Base-by-base conservation (phyloP, 345 rosid species). In the Diplotaxis tenuifolia region DNA sequence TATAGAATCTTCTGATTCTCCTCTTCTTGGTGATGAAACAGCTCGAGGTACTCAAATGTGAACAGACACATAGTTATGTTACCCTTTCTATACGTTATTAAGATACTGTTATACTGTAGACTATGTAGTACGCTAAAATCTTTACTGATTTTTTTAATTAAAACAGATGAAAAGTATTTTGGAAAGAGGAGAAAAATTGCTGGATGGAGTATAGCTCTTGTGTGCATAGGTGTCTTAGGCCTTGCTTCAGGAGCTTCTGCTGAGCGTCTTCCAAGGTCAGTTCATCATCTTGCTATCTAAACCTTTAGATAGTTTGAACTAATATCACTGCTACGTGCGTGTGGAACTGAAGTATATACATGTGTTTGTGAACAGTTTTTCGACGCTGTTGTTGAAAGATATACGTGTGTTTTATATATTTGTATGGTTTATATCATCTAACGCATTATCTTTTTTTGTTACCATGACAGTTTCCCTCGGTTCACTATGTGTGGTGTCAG, bases 201-300 rank as follows among this genome's bases (percentile, higher is more conserved):
- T 34, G 67, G 83, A 20, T 87, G 89, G 89, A 84, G 76, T 75
- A 85, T 87, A 78, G 58, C 77, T 49, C 69, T 81, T 71, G 75
- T 81, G 54, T 85, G 89, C 70, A 32, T 82, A 57, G 89, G 92
- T 28, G 82, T 80, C 52, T 42, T 85, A 60, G 82, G 85, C 45
- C 83, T 87, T 74, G 78, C 87, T 60, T 81, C 83, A 34, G 83
- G 80, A 54, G 87, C 92, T 79, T 84, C 89, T 11, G 59, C 74
- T 63, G 83, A 82, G 72, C 73, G 58, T 58, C 80, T 85, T 69
- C 84, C 89, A 71, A 83, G 89, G 91, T 87, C 23, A 1, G 42
- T 72, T 75, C 28, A 65, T 34, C 10, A 21, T 50, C 28, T 52
- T 3, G 32, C 28, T 25, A 25, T 25, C 28, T n/a, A n/a, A n/a